Base-by-base conservation (phyloP, 2,329 filamentous ascomycete species). In the Diaporthe longicolla region DNA sequence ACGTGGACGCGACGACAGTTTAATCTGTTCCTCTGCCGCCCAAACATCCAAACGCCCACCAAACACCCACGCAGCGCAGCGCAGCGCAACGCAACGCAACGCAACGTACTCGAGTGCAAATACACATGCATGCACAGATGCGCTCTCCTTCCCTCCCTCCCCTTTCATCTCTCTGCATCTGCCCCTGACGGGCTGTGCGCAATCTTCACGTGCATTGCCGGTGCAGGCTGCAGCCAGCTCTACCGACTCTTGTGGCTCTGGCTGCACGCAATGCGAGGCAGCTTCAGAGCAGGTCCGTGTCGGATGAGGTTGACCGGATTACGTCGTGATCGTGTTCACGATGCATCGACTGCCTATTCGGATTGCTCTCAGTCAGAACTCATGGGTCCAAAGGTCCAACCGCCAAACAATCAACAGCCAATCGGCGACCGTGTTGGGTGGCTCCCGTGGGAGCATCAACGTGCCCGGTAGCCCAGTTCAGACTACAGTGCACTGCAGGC, bases 331-430 rank as follows among this genome's bases (percentile, higher is more conserved):
- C 1, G 40, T 32, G 17, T 19, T 29, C 59, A 32, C 15, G 59
- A 63, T 63, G 59, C 59, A 63, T 63, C 59, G 59, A 19, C 59
- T 63, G 29, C 48, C 63, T 54, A 52, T 54, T 54, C 63, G 32
- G 45, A 68, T 21, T 19, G 48, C 48, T 40, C 21, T 40, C 21
- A 57, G 19, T 15, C 43, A 57, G 19, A 15, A 26, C 50, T 45
- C 50, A 24, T 57, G 65, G 50, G n/a, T 55, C 11, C 21, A 40
- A 40, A 17, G 43, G 43, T 19, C 43, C 43, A 57, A 37, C 50
- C 37, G 48, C 45, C 50, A 57, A 32, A 52, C 45, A 52, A 48
- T 21, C 59, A 35, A 26, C 21, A 35, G 43, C 61, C 63, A 66
- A 52, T 70, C 66, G 66, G 50, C 66, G 17, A 7, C 66, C n/a